Percentiles rank a stretch among this genome's conserved stretches.
Evolutionary conservation across 495 filamentous ascomycete species (phyloP).

Genomic region (Daldinia loculata): DNA sequence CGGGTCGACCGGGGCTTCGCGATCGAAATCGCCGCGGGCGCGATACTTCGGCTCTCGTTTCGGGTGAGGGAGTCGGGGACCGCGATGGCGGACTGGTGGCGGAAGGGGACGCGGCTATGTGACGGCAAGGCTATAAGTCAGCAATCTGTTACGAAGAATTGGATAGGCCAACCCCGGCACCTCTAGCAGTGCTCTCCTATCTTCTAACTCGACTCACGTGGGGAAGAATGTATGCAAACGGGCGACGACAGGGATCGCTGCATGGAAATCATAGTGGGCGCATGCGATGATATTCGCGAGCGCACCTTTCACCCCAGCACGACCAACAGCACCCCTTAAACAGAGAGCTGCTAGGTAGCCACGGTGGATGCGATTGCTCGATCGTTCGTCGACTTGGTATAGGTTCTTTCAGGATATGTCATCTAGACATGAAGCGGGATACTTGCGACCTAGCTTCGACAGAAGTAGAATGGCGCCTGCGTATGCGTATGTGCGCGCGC

Average conservation of each 20-base stretch:
- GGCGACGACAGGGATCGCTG: slow-evolving; percentile 63
- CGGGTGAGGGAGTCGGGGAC: slow-evolving; percentile 56
- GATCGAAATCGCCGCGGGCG: slow-evolving; percentile 53
- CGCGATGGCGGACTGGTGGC: slow-evolving; percentile 49
- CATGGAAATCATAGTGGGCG: slow-evolving; percentile 64
- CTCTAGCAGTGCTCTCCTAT: slow-evolving; percentile 16
- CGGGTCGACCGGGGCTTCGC: slow-evolving; percentile 52
- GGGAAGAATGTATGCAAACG: slow-evolving; percentile 60
- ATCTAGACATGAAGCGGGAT: slow-evolving; percentile 32
- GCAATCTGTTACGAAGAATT: slow-evolving; percentile 39
- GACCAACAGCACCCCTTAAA: slow-evolving; percentile 39
- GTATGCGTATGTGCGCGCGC: slow-evolving; percentile 4
- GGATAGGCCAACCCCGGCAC: slow-evolving; percentile 10
- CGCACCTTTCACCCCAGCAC: slow-evolving; percentile 39
- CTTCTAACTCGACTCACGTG: slow-evolving; percentile 53
- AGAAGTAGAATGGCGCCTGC: slow-evolving; percentile 15
- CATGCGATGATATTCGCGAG: slow-evolving; percentile 42
- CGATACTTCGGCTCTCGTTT: slow-evolving; percentile 54
- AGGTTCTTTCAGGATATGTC: slow-evolving; percentile 22
- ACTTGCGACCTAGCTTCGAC: slow-evolving; percentile 15
- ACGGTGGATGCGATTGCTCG: slow-evolving; percentile 38
- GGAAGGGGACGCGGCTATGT: slow-evolving; percentile 48
- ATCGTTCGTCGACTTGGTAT: slow-evolving; percentile 23
- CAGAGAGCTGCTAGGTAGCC: slow-evolving; percentile 40
- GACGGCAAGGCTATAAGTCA: slow-evolving; percentile 43